Evolutionary conservation across 441 rosid species (phyloP), one percentile per base, ranked within the genome.

Genomic region (Erodium trifolium): DNA sequence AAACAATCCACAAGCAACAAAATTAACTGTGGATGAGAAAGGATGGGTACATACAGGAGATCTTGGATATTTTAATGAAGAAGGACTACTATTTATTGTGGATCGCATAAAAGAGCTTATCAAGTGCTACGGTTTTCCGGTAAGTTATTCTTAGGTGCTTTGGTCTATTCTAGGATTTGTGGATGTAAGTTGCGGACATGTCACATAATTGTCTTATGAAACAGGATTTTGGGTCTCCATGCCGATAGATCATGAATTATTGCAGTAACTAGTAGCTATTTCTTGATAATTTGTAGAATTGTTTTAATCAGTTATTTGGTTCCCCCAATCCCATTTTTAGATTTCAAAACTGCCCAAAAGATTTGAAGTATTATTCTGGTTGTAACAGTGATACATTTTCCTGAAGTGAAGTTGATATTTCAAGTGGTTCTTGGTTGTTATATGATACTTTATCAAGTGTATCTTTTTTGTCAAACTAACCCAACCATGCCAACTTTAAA

Each of bases 21-120:
- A 80, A 63, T 80, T 68, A 71, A 82, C 88, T 35, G 81, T 88
- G 45, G 90, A 86, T 73, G 71, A 16, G 67, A 74, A 83, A 53
- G 87, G 93, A 43, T 88, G 90, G 90, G 84, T 88, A 3, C 88
- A 82, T 69, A 88, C 90, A 0, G 89, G 93, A 68, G 93, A 88
- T 81, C 87, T 92, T 70, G 96, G 96, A 47, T 89, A 83, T 73
- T 85, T 92, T 68, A 83, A 88, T 43, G 90, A 77, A 9, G 87
- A 85, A 60, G 94, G 96, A 41, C 79, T 68, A 55, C 76, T 92
- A 14, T 89, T 53, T 63, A 89, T 89, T 9, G 91, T 88, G 47
- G 94, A 89, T 73, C 77, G 91, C 68, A 78, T 85, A 74, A 92
- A 89, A 78, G 92, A 89, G 81, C 86, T 89, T 55, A 89, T 87